Evolutionary conservation across 2,329 filamentous ascomycete genomes (phyloP), one percentile per base, ranked within the genome.

Genomic region (Thielaviopsis ethacetica): DNA sequence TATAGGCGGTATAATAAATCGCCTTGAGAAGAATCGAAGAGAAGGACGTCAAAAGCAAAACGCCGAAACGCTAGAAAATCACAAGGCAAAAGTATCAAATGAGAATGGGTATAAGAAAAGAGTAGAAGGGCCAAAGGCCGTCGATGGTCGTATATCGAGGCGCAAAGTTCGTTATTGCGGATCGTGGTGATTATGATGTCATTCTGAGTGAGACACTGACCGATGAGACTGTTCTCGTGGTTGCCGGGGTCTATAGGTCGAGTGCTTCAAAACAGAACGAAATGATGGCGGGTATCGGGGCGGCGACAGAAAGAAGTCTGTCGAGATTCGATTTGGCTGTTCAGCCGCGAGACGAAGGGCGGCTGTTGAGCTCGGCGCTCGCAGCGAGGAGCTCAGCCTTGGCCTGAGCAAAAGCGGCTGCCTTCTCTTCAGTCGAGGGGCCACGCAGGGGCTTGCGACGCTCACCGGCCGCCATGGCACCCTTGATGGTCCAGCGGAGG

Each of bases 311-410:
- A 12, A 27, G 19, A 22, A 15, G 19, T 27, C 10, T 13, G 4
- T n/a, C 21, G 10, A 17, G 22, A 19, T 4, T 19, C 19, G 44
- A 21, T 22, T 44, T 44, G 54, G 5, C 47, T 49, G 22, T 30
- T 56, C 38, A 49, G 22, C 22, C 38, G 47, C 54, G 38, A 30
- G 26, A 26, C 15, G n/a, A 24, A 30, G 22, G 52, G 52, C 22
- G 24, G 26, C 51, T 41, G 22, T 55, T 55, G 26, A 67, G 60
- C 49, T 66, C 62, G 26, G 64, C 66, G 58, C 70, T 69, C 34
- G 69, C 69, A 53, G 70, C 69, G 17, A 75, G 70, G 17, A 80
- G 68, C 38, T 76, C 70, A 61, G 66, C 68, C 71, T 80, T 81
- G 27, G 71, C 71, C 41, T 71, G 70, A 57, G 76, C 75, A 47